Base-by-base conservation (phyloP, 1,284 basidiomycete genomes). In the Rhodotorula sp. region DNA sequence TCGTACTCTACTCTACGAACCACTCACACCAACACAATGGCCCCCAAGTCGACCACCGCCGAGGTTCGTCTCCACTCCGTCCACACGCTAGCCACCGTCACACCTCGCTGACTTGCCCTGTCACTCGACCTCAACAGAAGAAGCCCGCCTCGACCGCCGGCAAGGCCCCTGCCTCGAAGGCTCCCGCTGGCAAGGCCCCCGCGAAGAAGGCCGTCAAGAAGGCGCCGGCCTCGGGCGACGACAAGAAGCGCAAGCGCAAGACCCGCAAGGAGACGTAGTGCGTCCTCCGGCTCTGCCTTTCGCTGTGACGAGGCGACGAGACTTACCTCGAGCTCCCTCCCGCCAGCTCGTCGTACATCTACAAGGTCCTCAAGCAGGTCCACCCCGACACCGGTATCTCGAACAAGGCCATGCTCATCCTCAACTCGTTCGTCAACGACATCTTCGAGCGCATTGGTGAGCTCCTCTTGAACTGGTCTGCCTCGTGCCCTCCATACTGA, bases 221-320 rank as follows among this genome's bases (percentile, higher is more conserved):
- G 69, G 77, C 82, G 58, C 81, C 83, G 68, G 81, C 82, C 75
- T 87, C 85, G 70, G 84, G 86, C 53, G 89, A 87, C 68, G 88
- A 91, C 81, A 93, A 94, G 89, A 93, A 93, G 89, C 90, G 90
- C 85, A 86, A 90, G 84, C 90, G 90, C 85, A 94, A 93, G 86
- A 83, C 62, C 64, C 88, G 73, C 86, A 74, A 72, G 66, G 70
- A 74, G 68, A 73, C 73, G 49, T 74, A 71, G 61, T 71, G 65
- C 44, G 65, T 61, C 16, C 21, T 27, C 14, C 4, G 4, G 13
- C n/a, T 25, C 7, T n/a, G 53, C 53, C 3, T 17, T 17, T 17
- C 13, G 13, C 1, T 7, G 21, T n/a, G 34, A 8, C n/a, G n/a
- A n/a, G n/a, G 7, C 25, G 19, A 5, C 25, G 16, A 21, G 25